Base-by-base conservation (phyloP, 192 early-diverging fungal genomes). In the Jimgerdemannia lactiflua region DNA sequence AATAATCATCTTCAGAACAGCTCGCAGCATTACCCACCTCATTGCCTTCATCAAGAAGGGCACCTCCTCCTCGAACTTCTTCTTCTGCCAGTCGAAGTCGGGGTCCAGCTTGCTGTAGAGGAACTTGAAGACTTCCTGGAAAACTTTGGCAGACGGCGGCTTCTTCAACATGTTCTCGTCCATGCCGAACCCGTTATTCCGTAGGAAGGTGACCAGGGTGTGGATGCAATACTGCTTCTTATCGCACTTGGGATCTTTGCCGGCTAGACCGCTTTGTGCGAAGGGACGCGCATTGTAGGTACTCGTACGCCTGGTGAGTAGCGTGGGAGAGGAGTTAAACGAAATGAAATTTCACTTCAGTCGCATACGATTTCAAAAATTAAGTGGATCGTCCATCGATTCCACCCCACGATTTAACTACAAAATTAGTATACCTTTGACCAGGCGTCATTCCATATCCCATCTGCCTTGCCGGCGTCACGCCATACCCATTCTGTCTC, bases 31-130 rank as follows among this genome's bases (percentile, higher is more conserved):
- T 4, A 68, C 80, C 19, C 79, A 86, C 85, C 79, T 88, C 69
- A 94, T 76, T 4, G 82, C 82, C 64, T 83, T 86, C 42, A 94
- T 54, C 11, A 94, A 74, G 3, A 78, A 70, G 3, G 88, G 89
- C 9, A 93, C 86, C 64, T 93, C 93, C 41, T 94, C 93, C 74
- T 93, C 92, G 43, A 91, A 91, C 73, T 89, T 89, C 70, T 89
- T 89, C 70, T 83, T 70, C 2, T 43, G 43, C 74, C 75, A 87
- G 86, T 39, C 84, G 80, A 70, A 88, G 20, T 78, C 71, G 4
- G 91, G 90, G 67, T 92, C 90, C 70, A 94, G 69, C 59, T 85
- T 83, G 1, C 71, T 70, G 75, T 92, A 89, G n/a, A 93, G 77
- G 71, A 91, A 93, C 67, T 89, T 89, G 84, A 94, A 94, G n/a